Conservation (phyloP, 352 stramenopile genomes). For the Phytophthora ramorum region DNA sequence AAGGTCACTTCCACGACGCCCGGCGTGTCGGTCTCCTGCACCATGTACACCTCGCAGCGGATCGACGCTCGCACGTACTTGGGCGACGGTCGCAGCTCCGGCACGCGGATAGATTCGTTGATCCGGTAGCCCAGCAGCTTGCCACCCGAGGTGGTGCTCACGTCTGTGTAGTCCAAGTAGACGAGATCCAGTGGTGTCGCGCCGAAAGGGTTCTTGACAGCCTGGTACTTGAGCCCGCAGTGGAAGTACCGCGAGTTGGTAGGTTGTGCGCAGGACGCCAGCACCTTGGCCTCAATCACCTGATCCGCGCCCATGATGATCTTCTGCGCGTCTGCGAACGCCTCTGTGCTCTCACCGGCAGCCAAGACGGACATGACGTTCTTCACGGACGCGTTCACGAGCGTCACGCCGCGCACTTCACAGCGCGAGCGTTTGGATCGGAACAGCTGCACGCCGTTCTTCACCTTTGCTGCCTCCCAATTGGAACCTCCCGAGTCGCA, state of each 20-base stretch:
- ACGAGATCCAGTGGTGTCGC: conserved; percentile 72
- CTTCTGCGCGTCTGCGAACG: conserved; percentile 68
- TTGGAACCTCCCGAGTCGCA: conserved; percentile 35
- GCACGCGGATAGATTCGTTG: conserved; percentile 82
- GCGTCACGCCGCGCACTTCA: conserved; percentile 75
- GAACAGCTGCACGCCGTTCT: conserved; percentile 78
- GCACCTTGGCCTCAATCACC: conserved; percentile 69
- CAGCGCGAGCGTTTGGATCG: conserved; percentile 73
- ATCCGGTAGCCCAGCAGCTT: conserved; percentile 81
- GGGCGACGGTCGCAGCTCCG: conserved; percentile 53
- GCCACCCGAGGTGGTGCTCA: conserved; percentile 62
- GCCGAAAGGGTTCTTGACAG: conserved; percentile 84
- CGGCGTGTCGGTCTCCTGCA: conserved; percentile 68
- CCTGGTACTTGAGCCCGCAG: conserved; percentile 85
- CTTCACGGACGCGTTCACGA: conserved; percentile 82
- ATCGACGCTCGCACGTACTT: conserved; percentile 80
- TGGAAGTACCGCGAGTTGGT: conserved; percentile 76
- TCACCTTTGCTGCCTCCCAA: conserved; percentile 70
- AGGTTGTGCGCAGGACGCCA: conserved; percentile 67
- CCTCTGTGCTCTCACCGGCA: conserved; percentile 55
- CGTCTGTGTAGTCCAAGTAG: conserved; percentile 87
- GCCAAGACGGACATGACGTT: conserved; percentile 84
- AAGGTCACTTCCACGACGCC: conserved; percentile 88
- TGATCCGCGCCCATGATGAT: conserved; percentile 67
- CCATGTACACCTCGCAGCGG: conserved; percentile 83